phyloP scores from a whole-genome alignment of 164 flowering plant species.

The Aristolochia californica region DNA sequence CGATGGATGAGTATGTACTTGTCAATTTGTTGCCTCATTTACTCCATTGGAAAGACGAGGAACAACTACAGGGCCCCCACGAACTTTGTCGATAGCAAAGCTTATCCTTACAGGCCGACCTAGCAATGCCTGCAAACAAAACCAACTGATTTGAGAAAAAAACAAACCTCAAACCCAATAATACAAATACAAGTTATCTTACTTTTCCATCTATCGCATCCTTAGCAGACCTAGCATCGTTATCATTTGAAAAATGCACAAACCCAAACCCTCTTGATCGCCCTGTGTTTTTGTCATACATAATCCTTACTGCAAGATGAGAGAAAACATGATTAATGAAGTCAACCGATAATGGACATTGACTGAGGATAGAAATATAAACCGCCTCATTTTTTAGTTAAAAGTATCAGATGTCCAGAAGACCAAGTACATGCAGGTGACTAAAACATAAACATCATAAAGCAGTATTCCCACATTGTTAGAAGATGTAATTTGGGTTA shows the following conservation, averaged over 20 bases:
- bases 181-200: background rate
- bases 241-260: conserved; percentile 48
- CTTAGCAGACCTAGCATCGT: conserved; percentile 56
- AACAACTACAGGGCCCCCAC: conserved; percentile 70
- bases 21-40: background rate
- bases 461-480: too few species aligned
- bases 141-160: background rate
- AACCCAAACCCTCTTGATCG: conserved; percentile 93
- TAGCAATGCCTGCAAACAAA: conserved; percentile 46
- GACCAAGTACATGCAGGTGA: too few species aligned
- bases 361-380: background rate
- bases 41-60: conserved; percentile 41
- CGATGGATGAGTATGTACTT: background rate
- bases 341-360: background rate
- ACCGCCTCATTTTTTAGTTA: background rate
- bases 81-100: conserved; percentile 69
- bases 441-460: too few species aligned
- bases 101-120: conserved; percentile 80
- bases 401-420: too few species aligned
- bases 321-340: background rate
- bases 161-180: background rate
- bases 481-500: too few species aligned
- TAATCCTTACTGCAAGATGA: conserved; percentile 44
- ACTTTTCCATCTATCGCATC: conserved; percentile 95
- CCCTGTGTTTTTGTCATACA: conserved; percentile 71